A percentile compares a stretch with the other conserved stretches of the same genome.
These are phyloP conservation scores for Astragalus glycyphyllos DNA, from an alignment of 306 rosid genomes.

Conservation along the genomic window DNA sequence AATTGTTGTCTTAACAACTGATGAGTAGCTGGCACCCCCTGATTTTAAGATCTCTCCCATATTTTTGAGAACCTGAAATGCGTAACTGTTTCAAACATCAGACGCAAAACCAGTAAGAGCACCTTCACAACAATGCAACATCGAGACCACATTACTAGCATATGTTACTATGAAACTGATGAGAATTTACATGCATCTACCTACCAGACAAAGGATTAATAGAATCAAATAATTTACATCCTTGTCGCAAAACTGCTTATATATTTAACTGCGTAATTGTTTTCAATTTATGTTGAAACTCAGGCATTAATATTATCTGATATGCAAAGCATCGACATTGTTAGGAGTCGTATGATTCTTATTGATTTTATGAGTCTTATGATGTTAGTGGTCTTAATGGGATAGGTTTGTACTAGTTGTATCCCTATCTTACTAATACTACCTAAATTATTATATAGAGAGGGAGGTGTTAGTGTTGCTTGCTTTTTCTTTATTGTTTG, in stretches of 20 bases:
- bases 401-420: neutral
- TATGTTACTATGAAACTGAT: neutral
- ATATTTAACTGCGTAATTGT: too few species aligned
- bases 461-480: neutral
- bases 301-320: neutral
- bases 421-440: neutral
- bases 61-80: conserved; percentile 75
- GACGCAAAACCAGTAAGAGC: neutral
- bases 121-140: conserved; percentile 21
- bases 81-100: conserved; percentile 29
- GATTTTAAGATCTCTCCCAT: conserved; percentile 94
- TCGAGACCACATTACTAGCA: neutral
- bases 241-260: neutral
- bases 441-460: too few species aligned
- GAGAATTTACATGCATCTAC: neutral
- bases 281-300: conserved; percentile 10
- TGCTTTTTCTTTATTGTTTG: neutral
- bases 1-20: conserved; percentile 96
- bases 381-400: neutral
- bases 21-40: conserved; percentile 73
- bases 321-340: conserved; percentile 3
- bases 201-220: conserved; percentile 20
- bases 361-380: neutral
- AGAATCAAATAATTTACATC: conserved; percentile 1
- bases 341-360: neutral